Base-by-base conservation (phyloP, 805 yeast species). In the Pichia nanzhaoensis region DNA sequence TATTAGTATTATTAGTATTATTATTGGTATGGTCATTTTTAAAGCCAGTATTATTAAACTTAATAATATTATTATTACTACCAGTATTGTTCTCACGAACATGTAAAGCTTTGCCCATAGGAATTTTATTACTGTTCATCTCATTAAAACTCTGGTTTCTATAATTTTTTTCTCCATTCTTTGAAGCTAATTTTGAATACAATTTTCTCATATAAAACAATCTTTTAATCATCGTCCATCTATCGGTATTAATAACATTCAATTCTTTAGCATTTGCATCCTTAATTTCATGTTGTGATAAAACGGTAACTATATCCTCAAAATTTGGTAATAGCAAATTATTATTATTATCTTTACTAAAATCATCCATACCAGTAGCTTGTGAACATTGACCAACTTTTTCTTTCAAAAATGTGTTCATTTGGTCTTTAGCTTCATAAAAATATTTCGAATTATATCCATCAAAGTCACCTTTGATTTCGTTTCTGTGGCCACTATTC, bases 381-480 rank as follows among this genome's bases (percentile, higher is more conserved):
- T 70, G 68, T 12, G 14, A 13, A 16, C 36, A 17, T 16, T 37
- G 40, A 9, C 46, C 36, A 0, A 90, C 75, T 73, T 84, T 74
- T 13, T 71, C 71, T 45, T 66, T 72, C 51, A 85, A 64, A 41
- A 82, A 75, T 37, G 70, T 67, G 3, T 78, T 69, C 33, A 83
- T 78, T 45, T 73, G 73, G 21, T 74, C 61, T 52, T 78, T 73
- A 14, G 80, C 78, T 34, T 71, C 64, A 32, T 65, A 63, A 28
- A 76, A 78, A 14, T 65, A 61, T 14, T 60, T 57, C 14, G 71
- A 59, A 51, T 74, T 76, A 68, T 72, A 74, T 47, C 78, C 73
- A 59, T 90, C 97, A 2, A 63, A 56, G 17, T 68, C 66, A 3
- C 97, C 97, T 9, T 68, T 75, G 10, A 90, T 90, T 60, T 90